Evolutionary conservation across 305 asterid genomes (phyloP), one percentile per base, ranked within the genome.

Genomic region (Fraxinus sp.): DNA sequence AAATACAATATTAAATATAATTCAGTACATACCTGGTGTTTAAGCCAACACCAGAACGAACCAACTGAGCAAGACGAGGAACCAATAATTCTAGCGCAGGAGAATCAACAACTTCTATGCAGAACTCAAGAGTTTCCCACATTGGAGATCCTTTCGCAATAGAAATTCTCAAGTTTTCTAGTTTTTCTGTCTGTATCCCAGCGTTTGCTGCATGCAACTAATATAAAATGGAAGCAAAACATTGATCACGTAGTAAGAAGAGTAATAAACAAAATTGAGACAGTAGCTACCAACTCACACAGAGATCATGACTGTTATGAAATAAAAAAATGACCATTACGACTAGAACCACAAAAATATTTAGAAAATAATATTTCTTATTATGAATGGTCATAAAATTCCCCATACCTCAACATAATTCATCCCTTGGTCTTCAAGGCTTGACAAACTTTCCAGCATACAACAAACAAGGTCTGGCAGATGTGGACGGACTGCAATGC

Each of bases 101-200:
- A 78, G 93, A 88, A 92, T 96, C 99, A 76, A 93, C 92, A 24
- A 91, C 94, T 80, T 94, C 98, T 77, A 96, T 90, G 88, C 99
- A 96, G 84, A 95, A 85, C 79, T 96, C 98, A 86, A 96, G 97
- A 87, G 98, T 93, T 93, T 93, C 98, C 99, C 99, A 96, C 99
- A 96, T 94, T 78, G 97, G 98, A 85, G 99, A 96, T 79, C 98
- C 93, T 86, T 85, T 93, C 80, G 99, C 98, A 10, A 94, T 94
- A 80, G 99, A 96, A 80, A 96, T 91, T 68, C 98, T 92, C 89
- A 96, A 85, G 88, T 91, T 93, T 52, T 96, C 99, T 55, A 96
- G 96, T 89, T 96, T 96, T 86, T 96, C 98, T 79, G 98, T 87
- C 85, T 96, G 98, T 84, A 96, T 93, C 74, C 99, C 99, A 81